These are phyloP conservation scores for Aspergillus fumigatiaffinis DNA, from an alignment of 2,329 filamentous ascomycete species.

Conservation along the genomic window DNA sequence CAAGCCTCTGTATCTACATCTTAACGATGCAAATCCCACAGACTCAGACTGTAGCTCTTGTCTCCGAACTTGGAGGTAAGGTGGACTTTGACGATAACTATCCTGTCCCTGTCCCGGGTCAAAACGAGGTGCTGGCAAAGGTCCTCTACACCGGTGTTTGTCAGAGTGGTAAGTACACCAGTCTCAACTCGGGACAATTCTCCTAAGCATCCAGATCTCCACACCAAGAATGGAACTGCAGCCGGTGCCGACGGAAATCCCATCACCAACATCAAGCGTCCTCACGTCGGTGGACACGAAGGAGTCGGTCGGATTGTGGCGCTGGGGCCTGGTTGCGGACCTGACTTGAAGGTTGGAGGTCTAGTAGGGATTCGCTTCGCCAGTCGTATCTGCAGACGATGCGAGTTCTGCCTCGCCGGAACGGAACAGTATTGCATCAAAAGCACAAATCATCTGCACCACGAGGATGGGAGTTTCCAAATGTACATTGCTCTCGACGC, in stretches of 20 bases:
- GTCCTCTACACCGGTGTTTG: conserved; percentile 46
- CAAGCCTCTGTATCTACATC: background rate
- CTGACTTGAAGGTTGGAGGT: conserved; percentile 34
- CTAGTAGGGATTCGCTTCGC: conserved; percentile 44
- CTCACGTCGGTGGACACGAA: conserved; percentile 46
- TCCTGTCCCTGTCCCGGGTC: conserved; percentile 36
- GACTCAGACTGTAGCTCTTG: conserved; percentile 40
- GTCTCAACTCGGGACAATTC: background rate
- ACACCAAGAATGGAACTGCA: conserved; percentile 39
- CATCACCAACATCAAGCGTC: conserved; percentile 44
- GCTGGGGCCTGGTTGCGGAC: conserved; percentile 34
- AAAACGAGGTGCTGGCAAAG: conserved; percentile 44
- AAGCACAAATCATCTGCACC: conserved; percentile 44
- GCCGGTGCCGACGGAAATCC: conserved; percentile 37
- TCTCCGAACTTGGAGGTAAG: conserved; percentile 38
- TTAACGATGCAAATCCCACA: conserved; percentile 5
- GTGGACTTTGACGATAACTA: conserved; percentile 42
- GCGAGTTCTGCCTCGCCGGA: conserved; percentile 42
- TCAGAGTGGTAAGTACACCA: conserved; percentile 36
- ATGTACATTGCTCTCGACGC: conserved; percentile 45
- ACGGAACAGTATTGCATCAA: conserved; percentile 41
- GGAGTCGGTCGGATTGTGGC: conserved; percentile 42
- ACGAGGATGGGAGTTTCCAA: conserved; percentile 46
- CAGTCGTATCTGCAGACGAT: conserved; percentile 41
- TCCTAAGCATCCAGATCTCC: conserved; percentile 29